A percentile compares a stretch with the other conserved stretches of the same genome.
These are phyloP conservation scores for Trypanosoma mega DNA, from an alignment of 208 protist species.

Conservation along the genomic window DNA sequence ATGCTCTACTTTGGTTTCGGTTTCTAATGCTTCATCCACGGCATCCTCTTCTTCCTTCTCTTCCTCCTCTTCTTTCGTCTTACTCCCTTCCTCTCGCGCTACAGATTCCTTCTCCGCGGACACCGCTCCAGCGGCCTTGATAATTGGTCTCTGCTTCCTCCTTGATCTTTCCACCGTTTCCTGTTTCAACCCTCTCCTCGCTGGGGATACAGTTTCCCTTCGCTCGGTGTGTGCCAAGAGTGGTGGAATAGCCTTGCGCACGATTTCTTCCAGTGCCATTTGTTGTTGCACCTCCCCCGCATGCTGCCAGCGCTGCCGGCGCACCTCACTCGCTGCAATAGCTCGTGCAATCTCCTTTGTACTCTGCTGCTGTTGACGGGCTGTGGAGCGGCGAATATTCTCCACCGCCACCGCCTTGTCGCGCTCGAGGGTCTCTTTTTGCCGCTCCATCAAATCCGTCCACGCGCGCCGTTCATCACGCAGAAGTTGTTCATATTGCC, in stretches of 20 bases:
- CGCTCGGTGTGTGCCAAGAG: neutral
- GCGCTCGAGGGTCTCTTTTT: slow-evolving; percentile 41
- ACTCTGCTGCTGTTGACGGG: slow-evolving; percentile 7
- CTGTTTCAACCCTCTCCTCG: neutral
- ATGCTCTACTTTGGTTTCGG: too few relatives aligned
- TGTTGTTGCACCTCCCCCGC: slow-evolving; percentile 49
- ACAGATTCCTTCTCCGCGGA: too few relatives aligned
- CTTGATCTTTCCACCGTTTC: neutral
- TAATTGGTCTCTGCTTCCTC: neutral
- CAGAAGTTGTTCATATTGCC: slow-evolving; percentile 46
- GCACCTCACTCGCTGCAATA: slow-evolving; percentile 44
- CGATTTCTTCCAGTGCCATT: slow-evolving; percentile 28
- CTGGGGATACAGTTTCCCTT: too few relatives aligned
- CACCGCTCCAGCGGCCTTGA: too few relatives aligned
- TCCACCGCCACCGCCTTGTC: slow-evolving; percentile 19
- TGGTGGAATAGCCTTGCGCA: slow-evolving; percentile 7
- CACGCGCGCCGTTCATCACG: slow-evolving; percentile 63
- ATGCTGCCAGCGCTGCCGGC: slow-evolving; percentile 41
- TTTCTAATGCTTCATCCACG: too few relatives aligned
- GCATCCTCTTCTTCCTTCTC: too few relatives aligned
- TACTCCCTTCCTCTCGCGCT: too few relatives aligned
- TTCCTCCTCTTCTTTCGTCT: too few relatives aligned
- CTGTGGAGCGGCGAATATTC: neutral
- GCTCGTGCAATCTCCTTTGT: slow-evolving; percentile 24
- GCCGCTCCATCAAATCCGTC: slow-evolving; percentile 50